Conservation (phyloP, 768 basidiomycete species). For the Agaricus subrufescens region DNA sequence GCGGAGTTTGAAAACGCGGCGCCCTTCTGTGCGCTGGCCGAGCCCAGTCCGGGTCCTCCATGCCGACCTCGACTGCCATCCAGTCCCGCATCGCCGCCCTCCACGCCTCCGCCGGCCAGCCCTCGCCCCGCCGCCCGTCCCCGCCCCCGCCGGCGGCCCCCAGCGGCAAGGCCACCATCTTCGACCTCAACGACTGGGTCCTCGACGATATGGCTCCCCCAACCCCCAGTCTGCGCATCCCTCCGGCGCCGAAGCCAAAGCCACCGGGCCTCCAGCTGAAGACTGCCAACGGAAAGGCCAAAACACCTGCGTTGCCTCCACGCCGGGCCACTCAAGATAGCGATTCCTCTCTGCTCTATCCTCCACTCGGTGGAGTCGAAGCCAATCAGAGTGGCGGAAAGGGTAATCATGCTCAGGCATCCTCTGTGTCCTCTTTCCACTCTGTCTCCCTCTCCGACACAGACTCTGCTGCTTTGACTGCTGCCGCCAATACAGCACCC, state of each 20-base stretch:
- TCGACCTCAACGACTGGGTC: conserved; percentile 73
- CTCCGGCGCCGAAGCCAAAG: conserved; percentile 8
- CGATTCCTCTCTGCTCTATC: conserved; percentile 22
- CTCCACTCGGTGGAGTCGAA: conserved; percentile 1
- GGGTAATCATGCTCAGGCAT: conserved; percentile 32
- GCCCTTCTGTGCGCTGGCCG: neutral
- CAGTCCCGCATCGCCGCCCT: conserved; percentile 63
- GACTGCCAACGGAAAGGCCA: conserved; percentile 1
- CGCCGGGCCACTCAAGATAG: neutral
- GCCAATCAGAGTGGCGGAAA: neutral
- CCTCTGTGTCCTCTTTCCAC: conserved; percentile 80
- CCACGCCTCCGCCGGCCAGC: conserved; percentile 33
- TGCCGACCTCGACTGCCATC: conserved; percentile 40
- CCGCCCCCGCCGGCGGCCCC: conserved; percentile 46
- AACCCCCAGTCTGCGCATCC: neutral
- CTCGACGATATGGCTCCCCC: conserved; percentile 50
- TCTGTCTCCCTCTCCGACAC: conserved; percentile 75
- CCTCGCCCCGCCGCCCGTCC: conserved; percentile 33
- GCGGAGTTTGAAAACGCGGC: conserved; percentile 8
- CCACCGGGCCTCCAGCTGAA: conserved; percentile 6
- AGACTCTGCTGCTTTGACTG: conserved; percentile 35
- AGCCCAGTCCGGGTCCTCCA: conserved; percentile 8
- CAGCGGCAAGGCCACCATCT: conserved; percentile 53
- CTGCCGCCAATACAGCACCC: conserved; percentile 25
- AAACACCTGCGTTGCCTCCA: conserved; percentile 2